phyloP scores from a whole-genome alignment of 2,329 filamentous ascomycete genomes.

The Cladosporium sp. region DNA sequence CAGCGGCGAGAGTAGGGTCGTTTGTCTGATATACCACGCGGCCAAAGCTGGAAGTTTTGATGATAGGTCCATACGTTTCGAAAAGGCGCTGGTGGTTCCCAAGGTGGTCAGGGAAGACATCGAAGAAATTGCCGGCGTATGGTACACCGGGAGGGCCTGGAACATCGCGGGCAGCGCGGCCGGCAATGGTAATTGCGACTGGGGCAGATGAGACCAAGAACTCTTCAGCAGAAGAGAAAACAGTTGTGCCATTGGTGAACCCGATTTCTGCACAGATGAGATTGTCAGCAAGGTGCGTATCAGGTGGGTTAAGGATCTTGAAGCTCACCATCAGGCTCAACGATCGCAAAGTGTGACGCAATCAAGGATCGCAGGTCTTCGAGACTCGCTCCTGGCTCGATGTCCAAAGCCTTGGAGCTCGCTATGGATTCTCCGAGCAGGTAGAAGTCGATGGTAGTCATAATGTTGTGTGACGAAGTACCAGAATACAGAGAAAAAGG shows the following conservation, averaged over 20 bases:
- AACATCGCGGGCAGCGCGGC: constrained; percentile 42
- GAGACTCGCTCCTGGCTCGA: constrained; percentile 21
- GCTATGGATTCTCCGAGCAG: constrained; percentile 25
- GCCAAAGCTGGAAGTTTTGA: constrained; percentile 36
- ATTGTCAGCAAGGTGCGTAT: no score
- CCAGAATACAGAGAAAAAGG: no score
- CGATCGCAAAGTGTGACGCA: constrained; percentile 27
- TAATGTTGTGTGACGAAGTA: no score
- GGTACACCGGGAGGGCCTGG: constrained; percentile 36
- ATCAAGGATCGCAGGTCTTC: constrained; percentile 25
- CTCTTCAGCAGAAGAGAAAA: background rate
- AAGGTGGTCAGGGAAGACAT: constrained; percentile 38
- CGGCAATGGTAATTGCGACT: constrained; percentile 44
- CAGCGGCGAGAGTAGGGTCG: constrained; percentile 31
- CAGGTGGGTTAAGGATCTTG: no score
- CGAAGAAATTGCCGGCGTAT: constrained; percentile 32
- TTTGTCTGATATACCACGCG: constrained; percentile 33
- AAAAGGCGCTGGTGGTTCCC: constrained; percentile 40
- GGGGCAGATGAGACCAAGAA: background rate
- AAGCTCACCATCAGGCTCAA: constrained; percentile 24
- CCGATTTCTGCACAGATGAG: background rate
- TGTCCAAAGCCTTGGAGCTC: constrained; percentile 20
- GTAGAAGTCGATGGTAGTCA: constrained; percentile 19
- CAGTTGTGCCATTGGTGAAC: background rate
- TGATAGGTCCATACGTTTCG: constrained; percentile 34